phyloP scores from a whole-genome alignment of 2,329 filamentous ascomycete genomes.

The Sclerotinia borealis region DNA sequence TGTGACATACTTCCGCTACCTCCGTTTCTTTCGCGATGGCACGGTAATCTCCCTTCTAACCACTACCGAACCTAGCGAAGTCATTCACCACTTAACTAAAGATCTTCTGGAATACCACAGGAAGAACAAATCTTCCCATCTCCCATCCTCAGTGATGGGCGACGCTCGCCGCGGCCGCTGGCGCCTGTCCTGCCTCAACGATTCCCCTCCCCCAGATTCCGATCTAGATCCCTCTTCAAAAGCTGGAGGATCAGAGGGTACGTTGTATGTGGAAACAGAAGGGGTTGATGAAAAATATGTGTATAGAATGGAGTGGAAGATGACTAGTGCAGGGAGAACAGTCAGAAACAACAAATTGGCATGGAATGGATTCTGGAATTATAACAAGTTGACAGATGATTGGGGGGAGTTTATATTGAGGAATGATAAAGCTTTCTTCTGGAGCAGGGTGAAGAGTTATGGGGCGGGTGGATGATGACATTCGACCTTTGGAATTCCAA shows the following conservation, averaged over 20 bases:
- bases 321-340: slow-evolving; percentile 58
- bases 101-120: slow-evolving; percentile 49
- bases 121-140: slow-evolving; percentile 30
- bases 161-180: slow-evolving; percentile 61
- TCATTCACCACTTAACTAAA: slow-evolving; percentile 76
- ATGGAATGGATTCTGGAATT: slow-evolving; percentile 89
- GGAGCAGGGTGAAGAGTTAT: slow-evolving; percentile 60
- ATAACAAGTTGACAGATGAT: slow-evolving; percentile 84
- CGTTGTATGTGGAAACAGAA: slow-evolving; percentile 80
- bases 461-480: slow-evolving; percentile 40
- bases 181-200: slow-evolving; percentile 42
- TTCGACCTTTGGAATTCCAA: neutral
- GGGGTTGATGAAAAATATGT: slow-evolving; percentile 73
- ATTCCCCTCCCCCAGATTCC: slow-evolving; percentile 23
- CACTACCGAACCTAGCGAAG: slow-evolving; percentile 74
- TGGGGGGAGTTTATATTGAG: slow-evolving; percentile 72
- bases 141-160: slow-evolving; percentile 53
- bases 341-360: slow-evolving; percentile 77
- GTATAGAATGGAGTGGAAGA: slow-evolving; percentile 72
- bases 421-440: slow-evolving; percentile 61
- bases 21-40: slow-evolving; percentile 91
- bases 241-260: slow-evolving; percentile 47
- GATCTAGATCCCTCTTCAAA: slow-evolving; percentile 19
- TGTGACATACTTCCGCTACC: slow-evolving; percentile 95
- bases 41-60: slow-evolving; percentile 74